Evolutionary conservation across 768 basidiomycete genomes (phyloP).

Genomic region (Podaxis pistillaris): DNA sequence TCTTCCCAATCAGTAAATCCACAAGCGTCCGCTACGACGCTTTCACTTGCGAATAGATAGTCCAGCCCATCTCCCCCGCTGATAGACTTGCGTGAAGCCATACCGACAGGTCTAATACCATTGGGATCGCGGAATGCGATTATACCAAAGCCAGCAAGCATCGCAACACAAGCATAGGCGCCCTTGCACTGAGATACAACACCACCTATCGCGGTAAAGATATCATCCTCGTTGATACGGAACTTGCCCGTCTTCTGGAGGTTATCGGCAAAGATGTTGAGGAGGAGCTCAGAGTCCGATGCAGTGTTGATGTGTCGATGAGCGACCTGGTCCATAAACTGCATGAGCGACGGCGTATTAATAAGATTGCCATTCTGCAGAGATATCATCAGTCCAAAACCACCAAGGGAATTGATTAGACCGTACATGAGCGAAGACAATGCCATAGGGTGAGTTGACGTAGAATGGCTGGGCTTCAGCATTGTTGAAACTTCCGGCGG

Average conservation of each 20-base stretch:
- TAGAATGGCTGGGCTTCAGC: slow-evolving; percentile 99
- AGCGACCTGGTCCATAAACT: slow-evolving; percentile 93
- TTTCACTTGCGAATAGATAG: slow-evolving; percentile 92
- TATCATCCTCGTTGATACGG: slow-evolving; percentile 99
- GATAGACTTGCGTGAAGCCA: slow-evolving; percentile 64
- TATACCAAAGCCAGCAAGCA: slow-evolving; percentile 98
- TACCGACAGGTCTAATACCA: slow-evolving; percentile 91
- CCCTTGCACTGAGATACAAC: slow-evolving; percentile 88
- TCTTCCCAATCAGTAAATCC: slow-evolving; percentile 94
- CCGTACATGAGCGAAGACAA: slow-evolving; percentile 94
- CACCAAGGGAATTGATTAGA: not conserved
- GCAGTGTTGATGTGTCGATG: slow-evolving; percentile 99
- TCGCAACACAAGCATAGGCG: slow-evolving; percentile 97
- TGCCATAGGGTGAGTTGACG: slow-evolving; percentile 99
- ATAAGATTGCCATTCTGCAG: slow-evolving; percentile 95
- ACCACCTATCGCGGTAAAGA: slow-evolving; percentile 89
- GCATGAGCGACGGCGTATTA: slow-evolving; percentile 83
- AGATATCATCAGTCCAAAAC: not conserved
- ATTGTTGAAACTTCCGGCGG: slow-evolving; percentile 94
- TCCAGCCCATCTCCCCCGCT: slow-evolving; percentile 53
- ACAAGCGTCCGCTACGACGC: slow-evolving; percentile 91
- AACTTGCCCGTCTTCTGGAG: slow-evolving; percentile 98
- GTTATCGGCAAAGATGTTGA: slow-evolving; percentile 97
- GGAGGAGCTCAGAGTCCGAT: slow-evolving; percentile 94
- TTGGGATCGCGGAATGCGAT: slow-evolving; percentile 98